Conservation (phyloP, 106 monocot species). For the Iris macrosiphon region DNA sequence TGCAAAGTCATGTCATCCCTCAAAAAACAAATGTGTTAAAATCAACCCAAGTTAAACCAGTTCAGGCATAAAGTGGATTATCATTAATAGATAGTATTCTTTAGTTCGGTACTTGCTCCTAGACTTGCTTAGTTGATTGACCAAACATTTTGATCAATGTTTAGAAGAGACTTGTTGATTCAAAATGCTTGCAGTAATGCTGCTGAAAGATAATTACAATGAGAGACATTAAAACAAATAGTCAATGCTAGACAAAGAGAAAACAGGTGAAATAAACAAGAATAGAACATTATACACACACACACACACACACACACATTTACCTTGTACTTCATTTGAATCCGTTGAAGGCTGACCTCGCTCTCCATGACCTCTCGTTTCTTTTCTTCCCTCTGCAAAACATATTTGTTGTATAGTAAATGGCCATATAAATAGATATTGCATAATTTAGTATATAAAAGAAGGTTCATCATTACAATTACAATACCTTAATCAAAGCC, state of each 20-base stretch:
- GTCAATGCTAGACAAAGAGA: neutral
- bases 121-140: too few species aligned
- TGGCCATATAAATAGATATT: neutral
- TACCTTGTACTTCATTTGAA: conserved; percentile 91
- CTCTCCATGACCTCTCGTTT: conserved; percentile 73
- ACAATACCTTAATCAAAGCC: conserved; percentile 70
- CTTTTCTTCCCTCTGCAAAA: conserved; percentile 86
- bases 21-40: too few species aligned
- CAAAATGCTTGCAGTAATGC: neutral
- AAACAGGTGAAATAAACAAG: neutral
- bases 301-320: neutral
- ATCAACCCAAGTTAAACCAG: too few species aligned
- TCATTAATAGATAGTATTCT: too few species aligned
- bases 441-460: neutral
- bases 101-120: too few species aligned
- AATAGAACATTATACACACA: neutral
- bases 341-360: conserved; percentile 69
- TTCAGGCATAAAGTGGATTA: too few species aligned
- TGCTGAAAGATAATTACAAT: neutral
- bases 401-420: conserved; percentile 1
- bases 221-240: neutral
- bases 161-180: neutral
- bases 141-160: too few species aligned
- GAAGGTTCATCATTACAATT: neutral
- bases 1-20: too few species aligned